phyloP scores from a whole-genome alignment of 75 land plant species.

The Pinus taeda region DNA sequence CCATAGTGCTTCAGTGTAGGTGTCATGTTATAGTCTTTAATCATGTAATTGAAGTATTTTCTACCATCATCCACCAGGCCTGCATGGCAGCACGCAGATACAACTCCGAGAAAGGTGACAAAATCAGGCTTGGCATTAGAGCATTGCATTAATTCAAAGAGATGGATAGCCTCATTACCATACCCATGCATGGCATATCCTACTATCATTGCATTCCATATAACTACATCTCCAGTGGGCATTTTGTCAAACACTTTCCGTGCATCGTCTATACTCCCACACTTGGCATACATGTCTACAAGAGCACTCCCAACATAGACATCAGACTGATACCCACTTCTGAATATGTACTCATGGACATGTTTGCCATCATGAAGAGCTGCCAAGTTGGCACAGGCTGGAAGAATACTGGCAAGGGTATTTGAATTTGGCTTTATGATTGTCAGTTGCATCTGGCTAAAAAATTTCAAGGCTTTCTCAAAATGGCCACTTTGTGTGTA shows the following conservation, averaged over 20 bases:
- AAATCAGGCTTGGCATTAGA: background rate
- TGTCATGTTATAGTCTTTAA: background rate
- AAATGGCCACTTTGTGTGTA: conserved; percentile 17
- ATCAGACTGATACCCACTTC: conserved; percentile 10
- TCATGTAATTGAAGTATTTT: conserved; percentile 4
- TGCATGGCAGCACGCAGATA: conserved; percentile 8
- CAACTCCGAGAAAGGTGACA: background rate
- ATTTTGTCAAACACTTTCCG: conserved; percentile 4
- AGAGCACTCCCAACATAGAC: conserved; percentile 7
- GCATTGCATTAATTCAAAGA: background rate
- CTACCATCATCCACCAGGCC: conserved; percentile 21
- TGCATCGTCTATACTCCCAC: conserved; percentile 14
- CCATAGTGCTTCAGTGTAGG: conserved; percentile 18
- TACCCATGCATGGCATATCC: conserved; percentile 23
- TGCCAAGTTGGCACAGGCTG: conserved; percentile 22
- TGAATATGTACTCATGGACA: conserved; percentile 17
- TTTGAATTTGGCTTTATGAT: conserved; percentile 7
- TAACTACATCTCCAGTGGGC: background rate
- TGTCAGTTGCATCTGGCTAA: conserved; percentile 16
- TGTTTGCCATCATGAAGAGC: conserved; percentile 15
- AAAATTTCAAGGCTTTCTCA: conserved; percentile 21
- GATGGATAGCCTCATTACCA: background rate
- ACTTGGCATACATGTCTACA: conserved; percentile 18
- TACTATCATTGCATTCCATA: conserved; percentile 34
- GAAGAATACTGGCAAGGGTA: conserved; percentile 16